Evolutionary conservation across 768 basidiomycete species (phyloP), one percentile per base, ranked within the genome.

Genomic region (Mycena filopes): DNA sequence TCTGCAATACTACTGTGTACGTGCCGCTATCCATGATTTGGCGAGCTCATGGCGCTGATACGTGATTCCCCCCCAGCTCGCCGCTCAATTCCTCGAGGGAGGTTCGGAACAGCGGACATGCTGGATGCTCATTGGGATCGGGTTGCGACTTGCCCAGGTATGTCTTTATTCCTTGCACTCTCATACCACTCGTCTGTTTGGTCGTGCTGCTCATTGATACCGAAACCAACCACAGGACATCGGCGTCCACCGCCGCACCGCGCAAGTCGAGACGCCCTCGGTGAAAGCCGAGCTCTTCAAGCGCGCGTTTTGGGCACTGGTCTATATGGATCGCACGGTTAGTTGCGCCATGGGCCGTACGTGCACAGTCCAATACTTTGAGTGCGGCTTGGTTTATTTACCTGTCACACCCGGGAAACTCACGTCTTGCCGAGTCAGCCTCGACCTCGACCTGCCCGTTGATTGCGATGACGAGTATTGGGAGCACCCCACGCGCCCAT

Each of bases 231-330:
- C n/a, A n/a, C n/a, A 59, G 61, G 56, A 63, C 28, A 36, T 67
- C 40, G 61, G 66, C 25, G 26, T 45, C 1, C 66, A 63, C 25
- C 45, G 66, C 3, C 51, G 83, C 31, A 78, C 74, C 43, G 62
- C 73, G 20, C 67, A 71, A 26, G 74, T 65, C 63, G 72, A 20
- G 60, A 71, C 74, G 13, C 81, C 81, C 1, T 82, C 78, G 5
- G 77, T 80, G 9, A 89, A 93, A 67, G 82, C 88, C 55, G 92
- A 95, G 74, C 80, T 91, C 26, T 92, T 89, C 86, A 91, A 91
- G 73, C 84, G 89, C n/a, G 86, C 83, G 12, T 89, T 89, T 69
- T 89, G 87, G 86, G 84, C 49, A 21, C 21, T 63, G 7, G 45
- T 55, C 15, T 50, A 72, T 26, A 72, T 86, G 50, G 87, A 89